A percentile compares a stretch with the other conserved stretches of the same genome.
These are phyloP conservation scores for Helotiales sp. DNA, from an alignment of 2,329 filamentous ascomycete genomes.

Conservation along the genomic window DNA sequence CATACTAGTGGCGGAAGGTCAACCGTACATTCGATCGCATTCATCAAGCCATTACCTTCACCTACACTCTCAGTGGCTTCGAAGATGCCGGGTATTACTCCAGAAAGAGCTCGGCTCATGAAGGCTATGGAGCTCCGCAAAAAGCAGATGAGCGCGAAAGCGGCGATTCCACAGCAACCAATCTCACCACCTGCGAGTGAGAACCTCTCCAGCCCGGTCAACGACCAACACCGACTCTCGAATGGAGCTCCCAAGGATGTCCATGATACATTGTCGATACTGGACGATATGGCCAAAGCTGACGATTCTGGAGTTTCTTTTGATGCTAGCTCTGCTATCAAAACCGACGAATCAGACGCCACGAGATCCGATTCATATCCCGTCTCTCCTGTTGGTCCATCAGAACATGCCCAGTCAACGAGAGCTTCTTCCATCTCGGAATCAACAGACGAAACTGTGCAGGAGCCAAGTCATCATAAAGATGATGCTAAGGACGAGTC, in stretches of 20 bases:
- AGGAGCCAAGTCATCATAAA: slow-evolving; percentile 30
- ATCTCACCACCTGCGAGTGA: slow-evolving; percentile 8
- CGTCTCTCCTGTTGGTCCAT: slow-evolving; percentile 54
- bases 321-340: slow-evolving; percentile 43
- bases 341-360: slow-evolving; percentile 34
- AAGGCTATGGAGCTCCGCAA: slow-evolving; percentile 90
- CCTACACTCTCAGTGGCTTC: slow-evolving; percentile 26
- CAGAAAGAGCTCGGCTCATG: slow-evolving; percentile 90
- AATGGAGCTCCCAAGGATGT: slow-evolving; percentile 22
- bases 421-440: slow-evolving; percentile 65
- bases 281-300: slow-evolving; percentile 36
- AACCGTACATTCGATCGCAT: slow-evolving; percentile 31
- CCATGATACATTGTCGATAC: slow-evolving; percentile 27
- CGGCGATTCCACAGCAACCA: slow-evolving; percentile 6
- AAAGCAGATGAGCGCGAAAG: slow-evolving; percentile 60
- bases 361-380: slow-evolving; percentile 57
- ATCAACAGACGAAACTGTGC: slow-evolving; percentile 59
- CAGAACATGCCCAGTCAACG: slow-evolving; percentile 59
- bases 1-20: slow-evolving; percentile 36
- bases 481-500: slow-evolving; percentile 1
- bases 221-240: slow-evolving; percentile 7
- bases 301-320: slow-evolving; percentile 58
- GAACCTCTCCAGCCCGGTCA: slow-evolving; percentile 6
- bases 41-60: slow-evolving; percentile 26
- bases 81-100: slow-evolving; percentile 61